Base-by-base conservation (phyloP, 2,329 filamentous ascomycete genomes). In the Kalaharituber pfeilii region DNA sequence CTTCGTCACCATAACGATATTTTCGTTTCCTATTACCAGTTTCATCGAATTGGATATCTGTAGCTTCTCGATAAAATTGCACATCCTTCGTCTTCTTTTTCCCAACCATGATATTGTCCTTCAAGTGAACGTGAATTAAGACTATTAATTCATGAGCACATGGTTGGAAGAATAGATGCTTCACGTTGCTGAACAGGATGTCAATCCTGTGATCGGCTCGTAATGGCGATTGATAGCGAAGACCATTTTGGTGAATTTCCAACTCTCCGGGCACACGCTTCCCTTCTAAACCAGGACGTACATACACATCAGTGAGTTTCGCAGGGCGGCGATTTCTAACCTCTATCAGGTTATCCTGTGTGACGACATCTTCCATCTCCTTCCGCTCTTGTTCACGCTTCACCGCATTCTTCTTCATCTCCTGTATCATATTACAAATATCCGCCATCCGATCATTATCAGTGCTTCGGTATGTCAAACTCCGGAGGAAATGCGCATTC, bases 71-170 rank as follows among this genome's bases (percentile, higher is more conserved):
- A 66, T 95, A 95, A 70, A 98, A 98, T 64, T 98, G 93, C 1
- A 98, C 84, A 67, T 98, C 93, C 72, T 91, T 95, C 9, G 91
- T 94, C 78, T 98, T 98, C 73, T 94, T 93, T 75, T 94, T 96
- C 57, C 91, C 91, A 59, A 98, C 84, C 69, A 98, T 87, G 67
- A 98, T 96, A 2, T 91, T 91, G 58, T 95, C 94, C 71, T 94
- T 95, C 50, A 98, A 78, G 68, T 98, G 91, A 54, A 98, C 84
- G 68, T 98, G 91, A 62, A 98, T 95, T 64, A 98, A 86, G 61
- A 98, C 93, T 62, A 98, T 94, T 65, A 98, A 73, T 68, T 98
- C 91, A 65, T 94, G 86, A 63, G 87, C 84, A 65, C 87, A 96
- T 26, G 93, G 91, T 69, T 98, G 91, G 75, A 98, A 98, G 75